Evolutionary conservation across 768 basidiomycete genomes (phyloP).

Genomic region (Hygrophorus pudorinus): DNA sequence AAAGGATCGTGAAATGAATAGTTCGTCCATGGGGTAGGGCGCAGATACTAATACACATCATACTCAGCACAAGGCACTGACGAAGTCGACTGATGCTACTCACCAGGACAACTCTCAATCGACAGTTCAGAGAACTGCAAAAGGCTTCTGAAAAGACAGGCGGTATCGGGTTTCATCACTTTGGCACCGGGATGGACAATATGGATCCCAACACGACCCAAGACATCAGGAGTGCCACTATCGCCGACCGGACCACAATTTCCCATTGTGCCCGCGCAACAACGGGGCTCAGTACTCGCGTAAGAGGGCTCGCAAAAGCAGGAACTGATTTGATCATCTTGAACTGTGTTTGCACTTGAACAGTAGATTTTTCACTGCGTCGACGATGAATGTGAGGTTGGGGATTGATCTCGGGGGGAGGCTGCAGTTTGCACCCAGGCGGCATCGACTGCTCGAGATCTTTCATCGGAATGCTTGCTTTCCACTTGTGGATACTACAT

Average conservation of each 20-base stretch:
- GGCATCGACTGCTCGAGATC: not conserved
- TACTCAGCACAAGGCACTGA: no score
- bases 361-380: slow-evolving; percentile 11
- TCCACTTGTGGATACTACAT: slow-evolving; percentile 32
- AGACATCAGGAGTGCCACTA: slow-evolving; percentile 35
- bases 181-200: slow-evolving; percentile 29
- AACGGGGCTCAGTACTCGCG: slow-evolving; percentile 56
- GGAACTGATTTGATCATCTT: slow-evolving; percentile 47
- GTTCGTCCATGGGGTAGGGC: no score
- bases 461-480: slow-evolving; percentile 7
- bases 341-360: slow-evolving; percentile 29
- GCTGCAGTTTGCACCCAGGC: not conserved
- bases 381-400: slow-evolving; percentile 1
- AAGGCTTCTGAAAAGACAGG: not conserved
- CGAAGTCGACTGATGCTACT: no score
- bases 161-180: slow-evolving; percentile 12
- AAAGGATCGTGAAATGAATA: no score
- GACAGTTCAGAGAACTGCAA: slow-evolving; percentile 5
- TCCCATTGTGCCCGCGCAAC: slow-evolving; percentile 81
- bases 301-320: slow-evolving; percentile 61
- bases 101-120: no score
- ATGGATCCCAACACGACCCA: slow-evolving; percentile 31
- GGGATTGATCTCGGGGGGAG: not conserved
- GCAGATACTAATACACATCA: no score
- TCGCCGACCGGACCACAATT: slow-evolving; percentile 55